phyloP scores from a whole-genome alignment of 2,329 filamentous ascomycete genomes.

The Aspergillus tamarii region DNA sequence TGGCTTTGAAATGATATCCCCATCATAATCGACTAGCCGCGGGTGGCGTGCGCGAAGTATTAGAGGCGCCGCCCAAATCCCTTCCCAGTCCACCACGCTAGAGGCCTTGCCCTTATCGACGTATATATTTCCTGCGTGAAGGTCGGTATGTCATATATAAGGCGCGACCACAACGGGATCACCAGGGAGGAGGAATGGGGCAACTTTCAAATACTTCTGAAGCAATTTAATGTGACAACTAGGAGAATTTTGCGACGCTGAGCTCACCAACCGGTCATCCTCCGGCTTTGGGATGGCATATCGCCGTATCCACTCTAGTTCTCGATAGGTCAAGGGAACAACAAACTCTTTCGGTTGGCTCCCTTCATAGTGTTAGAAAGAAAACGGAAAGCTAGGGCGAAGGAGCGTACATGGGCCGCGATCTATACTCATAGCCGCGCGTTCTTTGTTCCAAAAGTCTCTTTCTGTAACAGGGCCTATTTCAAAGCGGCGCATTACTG shows the following conservation, averaged over 20 bases:
- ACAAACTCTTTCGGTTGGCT: slow-evolving; percentile 36
- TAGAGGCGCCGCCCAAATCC: slow-evolving; percentile 33
- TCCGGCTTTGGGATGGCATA: slow-evolving; percentile 28
- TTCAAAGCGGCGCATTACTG: slow-evolving; percentile 35
- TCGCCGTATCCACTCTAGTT: slow-evolving; percentile 39
- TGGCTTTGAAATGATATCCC: slow-evolving; percentile 27
- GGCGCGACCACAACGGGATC: slow-evolving; percentile 27
- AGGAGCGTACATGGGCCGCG: slow-evolving; percentile 44
- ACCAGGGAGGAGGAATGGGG: slow-evolving; percentile 34
- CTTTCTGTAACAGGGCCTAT: slow-evolving; percentile 42
- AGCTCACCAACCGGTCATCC: slow-evolving; percentile 27
- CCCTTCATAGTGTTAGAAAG: slow-evolving; percentile 29
- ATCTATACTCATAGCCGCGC: slow-evolving; percentile 38
- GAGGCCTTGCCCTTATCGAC: slow-evolving; percentile 39
- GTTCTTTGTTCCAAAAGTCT: slow-evolving; percentile 41
- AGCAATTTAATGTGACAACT: slow-evolving; percentile 37
- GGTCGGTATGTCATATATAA: slow-evolving; percentile 46
- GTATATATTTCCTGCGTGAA: slow-evolving; percentile 46
- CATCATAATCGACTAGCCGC: slow-evolving; percentile 30
- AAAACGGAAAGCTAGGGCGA: slow-evolving; percentile 6
- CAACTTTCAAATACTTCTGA: slow-evolving; percentile 35
- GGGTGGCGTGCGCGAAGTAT: slow-evolving; percentile 28
- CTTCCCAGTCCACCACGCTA: slow-evolving; percentile 50
- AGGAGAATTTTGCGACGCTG: slow-evolving; percentile 32
- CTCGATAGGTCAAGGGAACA: slow-evolving; percentile 34